Evolutionary conservation across 805 yeast species (phyloP), one percentile per base, ranked within the genome.

Genomic region (Yarrowia yakushimensis): DNA sequence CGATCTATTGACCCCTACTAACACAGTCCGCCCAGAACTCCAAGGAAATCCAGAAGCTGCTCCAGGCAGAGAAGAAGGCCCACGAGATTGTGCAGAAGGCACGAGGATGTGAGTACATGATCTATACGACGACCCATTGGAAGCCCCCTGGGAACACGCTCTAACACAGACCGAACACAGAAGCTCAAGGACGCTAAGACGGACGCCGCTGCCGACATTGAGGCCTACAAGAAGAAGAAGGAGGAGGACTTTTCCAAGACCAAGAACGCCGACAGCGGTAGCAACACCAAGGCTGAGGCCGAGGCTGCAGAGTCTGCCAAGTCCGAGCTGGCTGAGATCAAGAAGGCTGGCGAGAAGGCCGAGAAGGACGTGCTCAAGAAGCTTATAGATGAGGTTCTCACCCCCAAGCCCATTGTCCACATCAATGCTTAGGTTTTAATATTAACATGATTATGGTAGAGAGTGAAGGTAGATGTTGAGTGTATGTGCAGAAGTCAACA

Each of bases 61-160:
- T 86, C 65, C 72, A 88, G 81, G 96, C 98, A 66, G 99, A 94
- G 79, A 90, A 88, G 77, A 93, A 90, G 71, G 98, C 99, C n/a
- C 97, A 96, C 69, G 92, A 86, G 69, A 88, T 92, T 67, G 98
- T 94, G 65, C 82, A 92, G 70, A 87, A 88, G 73, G 97, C 99
- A 23, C 89, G 98, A 81, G 82, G 86, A 69, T 90, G 86, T 81
- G 81, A 73, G 83, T 82, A 72, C 33, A 13, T 25, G 7, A 1
- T 12, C 27, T 4, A 9, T 46, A 41, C 18, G 10, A 13, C 30
- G 28, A 20, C n/a, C 43, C 27, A 13, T 11, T 11, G 23, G 15
- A 7, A 4, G 69, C 27, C 27, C 27, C 27, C 27, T 25, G 27
- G 4, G 27, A n/a, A n/a, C 27, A 25, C 8, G 27, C 8, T 4